Percentiles rank a stretch among this genome's conserved stretches.
These are phyloP conservation scores for Rosa chinensis DNA, from an alignment of 306 rosid species.

Conservation along the genomic window DNA sequence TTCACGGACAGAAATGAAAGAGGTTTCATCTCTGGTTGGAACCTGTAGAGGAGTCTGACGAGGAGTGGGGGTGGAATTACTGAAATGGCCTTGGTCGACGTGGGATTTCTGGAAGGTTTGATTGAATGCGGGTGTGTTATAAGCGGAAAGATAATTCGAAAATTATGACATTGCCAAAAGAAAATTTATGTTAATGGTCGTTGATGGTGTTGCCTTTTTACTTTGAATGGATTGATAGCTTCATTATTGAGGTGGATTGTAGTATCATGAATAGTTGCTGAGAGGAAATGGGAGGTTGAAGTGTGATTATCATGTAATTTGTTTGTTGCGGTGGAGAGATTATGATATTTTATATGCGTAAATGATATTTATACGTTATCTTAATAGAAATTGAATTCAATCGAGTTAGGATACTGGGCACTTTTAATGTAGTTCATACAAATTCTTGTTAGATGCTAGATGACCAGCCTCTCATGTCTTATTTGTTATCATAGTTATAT, in stretches of 20 bases:
- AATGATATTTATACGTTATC: neutral
- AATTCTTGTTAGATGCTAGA: no score
- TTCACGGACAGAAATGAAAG: slow-evolving; percentile 21
- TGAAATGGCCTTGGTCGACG: neutral
- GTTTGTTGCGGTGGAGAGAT: neutral
- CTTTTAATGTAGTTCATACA: neutral
- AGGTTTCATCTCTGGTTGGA: neutral
- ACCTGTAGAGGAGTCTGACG: neutral
- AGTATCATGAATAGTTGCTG: neutral
- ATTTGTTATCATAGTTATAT: no score
- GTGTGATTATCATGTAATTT: neutral
- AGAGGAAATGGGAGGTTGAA: neutral
- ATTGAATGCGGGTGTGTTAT: neutral
- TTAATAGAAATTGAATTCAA: no score
- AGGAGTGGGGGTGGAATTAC: neutral
- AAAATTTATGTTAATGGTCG: neutral
- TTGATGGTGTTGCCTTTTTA: neutral
- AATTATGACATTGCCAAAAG: neutral
- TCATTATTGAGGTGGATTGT: neutral
- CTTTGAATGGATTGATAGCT: neutral
- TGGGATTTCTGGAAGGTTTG: neutral
- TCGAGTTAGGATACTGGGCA: no score
- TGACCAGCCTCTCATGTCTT: no score
- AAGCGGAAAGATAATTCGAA: neutral
- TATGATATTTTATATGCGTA: neutral